Conservation (phyloP, 129 eudicot genomes). For the Dittrichia graveolens region DNA sequence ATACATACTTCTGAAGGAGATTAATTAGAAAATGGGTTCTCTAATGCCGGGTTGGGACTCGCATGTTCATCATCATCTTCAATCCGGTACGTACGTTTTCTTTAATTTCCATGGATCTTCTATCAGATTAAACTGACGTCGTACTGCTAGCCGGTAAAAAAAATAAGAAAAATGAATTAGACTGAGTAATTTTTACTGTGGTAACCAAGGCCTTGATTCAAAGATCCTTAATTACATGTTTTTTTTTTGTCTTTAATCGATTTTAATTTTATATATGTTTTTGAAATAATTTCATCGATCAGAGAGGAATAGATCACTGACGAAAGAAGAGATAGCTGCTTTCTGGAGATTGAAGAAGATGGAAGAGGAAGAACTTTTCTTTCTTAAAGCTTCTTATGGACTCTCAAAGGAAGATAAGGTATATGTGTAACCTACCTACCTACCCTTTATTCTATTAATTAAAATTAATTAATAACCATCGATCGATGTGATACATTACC, state of each 20-base stretch:
- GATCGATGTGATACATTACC: too few relatives aligned
- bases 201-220: too few relatives aligned
- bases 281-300: not conserved
- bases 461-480: too few relatives aligned
- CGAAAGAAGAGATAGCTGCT: conserved; percentile 43
- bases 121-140: too few relatives aligned
- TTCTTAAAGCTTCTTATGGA: conserved; percentile 30
- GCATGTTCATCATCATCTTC: conserved; percentile 20
- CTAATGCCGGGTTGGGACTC: conserved; percentile 54
- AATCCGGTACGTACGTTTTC: conserved; percentile 30
- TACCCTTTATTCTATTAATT: too few relatives aligned
- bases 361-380: conserved; percentile 42
- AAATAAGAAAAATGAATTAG: too few relatives aligned
- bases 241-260: too few relatives aligned
- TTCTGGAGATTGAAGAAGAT: conserved; percentile 46
- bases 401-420: conserved; percentile 31
- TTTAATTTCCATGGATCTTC: too few relatives aligned
- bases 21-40: conserved; percentile 43
- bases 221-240: too few relatives aligned
- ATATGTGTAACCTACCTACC: not conserved
- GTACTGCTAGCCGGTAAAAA: too few relatives aligned
- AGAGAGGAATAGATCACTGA: conserved; percentile 40
- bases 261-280: not conserved
- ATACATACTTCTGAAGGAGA: not conserved
- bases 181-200: too few relatives aligned